Base-by-base conservation (phyloP, 1,284 basidiomycete genomes). In the Violaceomyces palustris region DNA sequence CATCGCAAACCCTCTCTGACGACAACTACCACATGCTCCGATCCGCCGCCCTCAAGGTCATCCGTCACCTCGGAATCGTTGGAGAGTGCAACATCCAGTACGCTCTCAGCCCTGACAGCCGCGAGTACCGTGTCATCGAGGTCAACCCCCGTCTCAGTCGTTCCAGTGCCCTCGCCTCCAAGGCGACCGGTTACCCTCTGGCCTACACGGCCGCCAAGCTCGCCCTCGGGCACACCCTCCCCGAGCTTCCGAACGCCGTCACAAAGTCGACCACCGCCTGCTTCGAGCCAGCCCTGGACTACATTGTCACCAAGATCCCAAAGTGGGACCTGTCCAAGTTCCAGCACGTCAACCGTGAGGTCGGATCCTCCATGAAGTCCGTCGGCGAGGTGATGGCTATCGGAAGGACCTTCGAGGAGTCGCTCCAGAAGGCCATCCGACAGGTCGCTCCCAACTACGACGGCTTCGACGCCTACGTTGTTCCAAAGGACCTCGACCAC, bases 331-430 rank as follows among this genome's bases (percentile, higher is more conserved):
- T 99, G 52, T 90, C 91, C 63, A 99, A 99, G 78, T 97, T 99
- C 80, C 91, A 96, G 72, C 78, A 81, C 69, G 94, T 99, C 49
- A 86, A 94, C 74, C 86, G 93, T 50, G 85, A 91, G 72, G 84
- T 98, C 41, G 93, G 94, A 28, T 97, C 92, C 3, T 83, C 90
- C 21, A 98, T 99, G 94, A 98, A 99, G 78, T 92, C 88, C 19
- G 94, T 99, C 48, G 94, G 94, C 53, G 94, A 98, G 75, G 93
- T 98, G 67, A 98, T 99, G 94, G 93, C 93, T 57, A 97, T 99
- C 63, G 94, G 94, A 35, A 86, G 94, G 62, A 98, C 94, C 1
- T 99, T 96, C 64, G 94, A 99, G 77, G 94, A 99, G 77, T 90
- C 87, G 68, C 79, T 99, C 70, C 94, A 98, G 75, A 99, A 99